Evolutionary conservation across 1,139 yeast genomes (phyloP).

Genomic region (Blastobotrys illinoisensis): DNA sequence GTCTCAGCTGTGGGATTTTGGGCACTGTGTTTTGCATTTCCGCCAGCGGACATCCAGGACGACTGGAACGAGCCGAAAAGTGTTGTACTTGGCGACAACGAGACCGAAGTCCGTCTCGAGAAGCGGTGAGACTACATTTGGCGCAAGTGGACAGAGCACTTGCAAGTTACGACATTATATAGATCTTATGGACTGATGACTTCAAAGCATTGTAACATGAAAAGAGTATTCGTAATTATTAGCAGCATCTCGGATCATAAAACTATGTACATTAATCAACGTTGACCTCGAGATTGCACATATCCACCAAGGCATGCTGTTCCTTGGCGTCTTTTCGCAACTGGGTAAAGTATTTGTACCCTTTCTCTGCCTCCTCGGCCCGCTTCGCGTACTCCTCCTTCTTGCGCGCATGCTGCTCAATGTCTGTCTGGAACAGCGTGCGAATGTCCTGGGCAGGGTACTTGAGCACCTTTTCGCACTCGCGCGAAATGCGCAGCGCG

Average conservation of each 20-base stretch:
- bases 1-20: slow-evolving; percentile 14
- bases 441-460: slow-evolving; percentile 83
- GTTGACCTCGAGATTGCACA: slow-evolving; percentile 19
- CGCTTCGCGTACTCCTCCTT: slow-evolving; percentile 51
- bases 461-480: slow-evolving; percentile 73
- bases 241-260: background rate
- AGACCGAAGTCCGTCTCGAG: background rate
- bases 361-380: slow-evolving; percentile 54
- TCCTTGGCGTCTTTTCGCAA: slow-evolving; percentile 38
- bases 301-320: slow-evolving; percentile 24
- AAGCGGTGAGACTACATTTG: background rate
- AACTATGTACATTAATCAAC: background rate
- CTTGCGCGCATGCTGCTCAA: slow-evolving; percentile 58
- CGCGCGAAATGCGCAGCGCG: slow-evolving; percentile 72
- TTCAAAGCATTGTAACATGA: too few species aligned
- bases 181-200: too few species aligned
- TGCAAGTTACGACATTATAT: too few species aligned
- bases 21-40: slow-evolving; percentile 3
- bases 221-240: background rate
- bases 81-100: background rate
- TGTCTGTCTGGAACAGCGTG: slow-evolving; percentile 62
- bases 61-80: background rate
- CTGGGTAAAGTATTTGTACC: slow-evolving; percentile 55
- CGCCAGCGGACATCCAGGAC: background rate
- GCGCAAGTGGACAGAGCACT: too few species aligned